Base-by-base conservation (phyloP, 1,284 basidiomycete species). In the Cerrena zonata region DNA sequence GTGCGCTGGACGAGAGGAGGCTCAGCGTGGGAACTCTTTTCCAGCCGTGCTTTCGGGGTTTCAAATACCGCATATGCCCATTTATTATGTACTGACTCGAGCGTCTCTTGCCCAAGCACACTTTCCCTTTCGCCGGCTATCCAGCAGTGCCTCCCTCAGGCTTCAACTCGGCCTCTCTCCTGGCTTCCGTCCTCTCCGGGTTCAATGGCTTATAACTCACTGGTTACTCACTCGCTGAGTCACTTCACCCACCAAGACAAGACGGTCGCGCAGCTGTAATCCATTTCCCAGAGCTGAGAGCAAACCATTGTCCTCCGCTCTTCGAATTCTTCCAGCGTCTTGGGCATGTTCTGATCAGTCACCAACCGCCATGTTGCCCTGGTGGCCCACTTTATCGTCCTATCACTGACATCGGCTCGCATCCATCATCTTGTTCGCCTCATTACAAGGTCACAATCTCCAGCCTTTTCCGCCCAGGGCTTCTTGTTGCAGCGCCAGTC, bases 1-100 rank as follows among this genome's bases (percentile, higher is more conserved):
- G 42, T 58, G 59, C 58, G 61, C 56, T 62, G 58, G 61, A 64
- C 60, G 58, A 61, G 61, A 64, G 65, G 61, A 62, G 61, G 67
- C 67, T 66, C 36, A 62, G 61, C 55, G 63, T 60, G 58, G 50
- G 58, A 59, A 60, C 25, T 12, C 13, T 5, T 5, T 40, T 40
- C 34, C 10, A 40, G 48, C 5, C 48, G 30, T 27, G n/a, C 42
- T 18, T 24, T 44, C 48, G 40, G 48, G 45, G 48, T 50, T 45
- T 37, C 21, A 50, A 50, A 18, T 38, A 18, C 46, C 47, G 25
- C 34, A 48, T 38, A 38, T 10, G 39, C 10, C 39, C 39, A 7
- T n/a, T 7, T 34, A 34, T 34, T 34, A 34, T 34, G 30, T 34
- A 34, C 15, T 15, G 30, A 36, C 34, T 36, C n/a, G n/a, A 11